Conservation (phyloP, 2,329 filamentous ascomycete genomes). For the Sordariomycetes sp. region DNA sequence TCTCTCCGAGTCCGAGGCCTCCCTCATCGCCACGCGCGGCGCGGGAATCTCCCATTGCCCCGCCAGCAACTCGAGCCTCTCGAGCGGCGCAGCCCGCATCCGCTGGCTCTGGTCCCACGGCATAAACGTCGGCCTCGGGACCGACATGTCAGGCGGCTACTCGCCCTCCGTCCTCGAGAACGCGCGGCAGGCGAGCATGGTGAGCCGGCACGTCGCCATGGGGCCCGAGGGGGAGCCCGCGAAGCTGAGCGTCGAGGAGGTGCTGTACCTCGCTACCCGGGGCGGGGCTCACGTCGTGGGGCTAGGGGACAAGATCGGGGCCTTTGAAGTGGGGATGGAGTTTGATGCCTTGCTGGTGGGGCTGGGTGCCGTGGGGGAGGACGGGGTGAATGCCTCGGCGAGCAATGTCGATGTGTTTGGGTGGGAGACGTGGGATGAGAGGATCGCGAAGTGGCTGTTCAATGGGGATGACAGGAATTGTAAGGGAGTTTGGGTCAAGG, state of each 20-base stretch:
- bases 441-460: constrained; percentile 87
- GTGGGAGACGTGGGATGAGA: constrained; percentile 79
- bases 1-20: constrained; percentile 52
- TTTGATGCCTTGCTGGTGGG: constrained; percentile 83
- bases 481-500: constrained; percentile 76
- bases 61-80: constrained; percentile 70
- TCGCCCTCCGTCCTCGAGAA: constrained; percentile 69
- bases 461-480: constrained; percentile 90
- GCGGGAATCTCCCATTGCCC: constrained; percentile 77
- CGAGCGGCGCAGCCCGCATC: constrained; percentile 66
- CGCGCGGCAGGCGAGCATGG: constrained; percentile 68
- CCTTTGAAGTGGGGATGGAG: constrained; percentile 74
- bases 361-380: constrained; percentile 36
- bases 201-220: constrained; percentile 56
- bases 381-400: constrained; percentile 17
- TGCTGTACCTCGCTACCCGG: constrained; percentile 72
- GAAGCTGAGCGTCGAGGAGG: constrained; percentile 76
- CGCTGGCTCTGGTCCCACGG: constrained; percentile 61
- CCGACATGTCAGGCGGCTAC: constrained; percentile 84
- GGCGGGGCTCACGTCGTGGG: constrained; percentile 77
- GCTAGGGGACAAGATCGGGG: constrained; percentile 57
- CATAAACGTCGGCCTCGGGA: constrained; percentile 73
- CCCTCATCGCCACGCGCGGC: constrained; percentile 44
- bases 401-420: constrained; percentile 81
- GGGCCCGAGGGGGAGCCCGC: constrained; percentile 27